Percentiles rank a stretch among this genome's conserved stretches.
Conservation (phyloP, 345 rosid genomes). For the Carallia pectinifolia region DNA sequence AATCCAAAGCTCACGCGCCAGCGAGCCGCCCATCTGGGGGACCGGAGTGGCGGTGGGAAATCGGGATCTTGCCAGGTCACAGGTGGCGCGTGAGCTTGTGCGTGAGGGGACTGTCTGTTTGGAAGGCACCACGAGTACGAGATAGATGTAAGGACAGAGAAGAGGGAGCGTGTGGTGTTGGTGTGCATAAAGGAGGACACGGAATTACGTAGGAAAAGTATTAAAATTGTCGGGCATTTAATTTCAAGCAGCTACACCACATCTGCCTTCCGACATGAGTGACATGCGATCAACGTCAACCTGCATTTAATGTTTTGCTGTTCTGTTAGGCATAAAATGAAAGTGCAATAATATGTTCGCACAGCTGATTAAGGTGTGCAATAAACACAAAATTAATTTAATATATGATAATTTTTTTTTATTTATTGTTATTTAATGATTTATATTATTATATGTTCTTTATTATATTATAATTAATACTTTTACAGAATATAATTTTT, state of each 20-base stretch:
- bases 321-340: background rate
- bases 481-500: too few relatives aligned
- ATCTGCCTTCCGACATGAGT: slow-evolving; percentile 29
- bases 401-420: too few relatives aligned
- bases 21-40: background rate
- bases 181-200: slow-evolving; percentile 5
- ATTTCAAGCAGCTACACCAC: slow-evolving; percentile 33
- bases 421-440: too few relatives aligned
- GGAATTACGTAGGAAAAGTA: slow-evolving; percentile 28
- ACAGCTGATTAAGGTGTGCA: too few relatives aligned
- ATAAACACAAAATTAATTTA: too few relatives aligned
- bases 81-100: slow-evolving; percentile 6
- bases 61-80: too few relatives aligned
- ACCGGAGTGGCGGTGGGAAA: too few relatives aligned
- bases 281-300: slow-evolving; percentile 45
- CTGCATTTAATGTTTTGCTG: slow-evolving; percentile 11
- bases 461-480: too few relatives aligned
- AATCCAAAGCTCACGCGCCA: slow-evolving; percentile 8
- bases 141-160: background rate
- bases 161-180: background rate
- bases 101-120: background rate
- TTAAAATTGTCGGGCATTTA: slow-evolving; percentile 23
- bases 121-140: too few relatives aligned
- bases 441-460: too few relatives aligned
- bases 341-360: background rate